Evolutionary conservation across 2,329 filamentous ascomycete genomes (phyloP).

Genomic region (Fusarium luffae): DNA sequence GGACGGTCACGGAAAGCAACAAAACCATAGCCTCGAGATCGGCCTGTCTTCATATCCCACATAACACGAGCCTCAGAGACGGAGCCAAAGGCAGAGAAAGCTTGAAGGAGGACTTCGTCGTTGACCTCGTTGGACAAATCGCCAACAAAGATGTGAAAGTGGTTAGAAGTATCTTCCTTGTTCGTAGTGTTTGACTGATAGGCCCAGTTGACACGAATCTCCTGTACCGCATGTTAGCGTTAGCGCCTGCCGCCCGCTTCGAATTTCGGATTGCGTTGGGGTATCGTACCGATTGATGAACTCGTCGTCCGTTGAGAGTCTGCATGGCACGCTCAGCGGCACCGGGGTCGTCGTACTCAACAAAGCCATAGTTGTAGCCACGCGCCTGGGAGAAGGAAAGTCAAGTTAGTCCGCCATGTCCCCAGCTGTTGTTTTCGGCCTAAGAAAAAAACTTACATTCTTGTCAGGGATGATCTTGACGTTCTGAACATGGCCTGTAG

Average conservation of each 20-base stretch:
- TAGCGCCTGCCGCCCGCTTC: conserved; percentile 9
- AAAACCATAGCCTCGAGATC: conserved; percentile 96
- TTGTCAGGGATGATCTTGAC: conserved; percentile 99
- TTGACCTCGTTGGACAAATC: conserved; percentile 99
- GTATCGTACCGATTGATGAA: conserved; percentile 84
- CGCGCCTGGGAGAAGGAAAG: conserved; percentile 72
- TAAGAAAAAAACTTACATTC: conserved; percentile 77
- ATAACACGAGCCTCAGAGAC: conserved; percentile 98
- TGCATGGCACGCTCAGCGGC: conserved; percentile 97
- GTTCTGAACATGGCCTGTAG: conserved; percentile 95
- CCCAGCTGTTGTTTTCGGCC: neutral
- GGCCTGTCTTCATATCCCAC: conserved; percentile 99
- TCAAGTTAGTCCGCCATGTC: conserved; percentile 43
- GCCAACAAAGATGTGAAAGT: conserved; percentile 99
- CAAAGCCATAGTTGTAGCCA: conserved; percentile 98
- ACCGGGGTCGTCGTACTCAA: conserved; percentile 98
- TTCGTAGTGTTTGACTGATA: conserved; percentile 94
- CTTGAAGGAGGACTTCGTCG: conserved; percentile 91
- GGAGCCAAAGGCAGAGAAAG: conserved; percentile 94
- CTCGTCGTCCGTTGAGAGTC: conserved; percentile 92
- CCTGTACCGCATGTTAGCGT: conserved; percentile 63
- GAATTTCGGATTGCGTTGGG: neutral
- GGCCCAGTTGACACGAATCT: conserved; percentile 99
- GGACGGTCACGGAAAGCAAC: conserved; percentile 94
- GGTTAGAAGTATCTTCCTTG: conserved; percentile 98